These are phyloP conservation scores for Aureobasidium sp. DNA, from an alignment of 2,329 filamentous ascomycete genomes.

Conservation along the genomic window DNA sequence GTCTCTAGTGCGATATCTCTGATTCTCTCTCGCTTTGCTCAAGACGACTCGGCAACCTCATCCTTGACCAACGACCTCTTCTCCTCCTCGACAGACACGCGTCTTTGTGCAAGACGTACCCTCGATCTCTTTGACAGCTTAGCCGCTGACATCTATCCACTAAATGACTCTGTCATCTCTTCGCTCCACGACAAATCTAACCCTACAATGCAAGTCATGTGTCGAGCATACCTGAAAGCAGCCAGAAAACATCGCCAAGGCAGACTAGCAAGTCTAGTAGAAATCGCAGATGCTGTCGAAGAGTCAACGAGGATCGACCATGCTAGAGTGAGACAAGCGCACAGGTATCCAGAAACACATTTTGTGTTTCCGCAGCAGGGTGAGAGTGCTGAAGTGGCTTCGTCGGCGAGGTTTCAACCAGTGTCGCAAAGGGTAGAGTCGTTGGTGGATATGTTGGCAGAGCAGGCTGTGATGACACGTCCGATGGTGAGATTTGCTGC, in stretches of 20 bases:
- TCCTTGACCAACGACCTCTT: slow-evolving; percentile 29
- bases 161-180: background rate
- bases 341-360: background rate
- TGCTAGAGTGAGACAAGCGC: too few relatives aligned
- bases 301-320: background rate
- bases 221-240: background rate
- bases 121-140: slow-evolving; percentile 21
- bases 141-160: slow-evolving; percentile 14
- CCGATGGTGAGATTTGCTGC: slow-evolving; percentile 1
- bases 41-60: slow-evolving; percentile 9
- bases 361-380: background rate
- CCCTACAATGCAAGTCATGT: background rate
- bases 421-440: slow-evolving; percentile 8
- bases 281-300: background rate
- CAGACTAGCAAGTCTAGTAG: background rate
- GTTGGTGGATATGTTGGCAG: background rate
- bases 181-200: background rate
- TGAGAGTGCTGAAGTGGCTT: background rate
- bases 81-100: slow-evolving; percentile 30
- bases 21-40: slow-evolving; percentile 23
- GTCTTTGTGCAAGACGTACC: slow-evolving; percentile 22
- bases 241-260: background rate
- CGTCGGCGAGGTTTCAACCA: background rate
- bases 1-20: slow-evolving; percentile 21
- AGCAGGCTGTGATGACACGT: background rate